Conservation (phyloP, 2,329 filamentous ascomycete species). For the Plenodomus lindquistii region DNA sequence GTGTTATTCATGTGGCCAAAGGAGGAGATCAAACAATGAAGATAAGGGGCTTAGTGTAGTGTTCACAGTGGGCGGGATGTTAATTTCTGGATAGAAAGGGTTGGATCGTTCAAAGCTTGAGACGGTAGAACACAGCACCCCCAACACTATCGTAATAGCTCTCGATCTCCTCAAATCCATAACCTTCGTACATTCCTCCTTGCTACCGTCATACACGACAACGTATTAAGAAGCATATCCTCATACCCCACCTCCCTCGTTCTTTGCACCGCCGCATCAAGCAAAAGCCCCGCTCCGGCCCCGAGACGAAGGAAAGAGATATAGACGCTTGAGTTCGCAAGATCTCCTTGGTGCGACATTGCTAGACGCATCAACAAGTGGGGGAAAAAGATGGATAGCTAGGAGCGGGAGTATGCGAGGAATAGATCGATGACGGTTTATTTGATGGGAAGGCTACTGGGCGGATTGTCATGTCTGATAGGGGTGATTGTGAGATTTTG, state of each 20-base stretch:
- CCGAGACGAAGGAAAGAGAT: constrained; percentile 53
- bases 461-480: neutral
- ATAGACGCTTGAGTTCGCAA: constrained; percentile 64
- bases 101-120: no score
- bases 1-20: constrained; percentile 39
- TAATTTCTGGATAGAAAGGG: no score
- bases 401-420: constrained; percentile 50
- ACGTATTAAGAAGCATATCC: constrained; percentile 60
- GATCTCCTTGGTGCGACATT: constrained; percentile 1
- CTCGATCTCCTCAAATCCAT: constrained; percentile 57
- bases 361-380: no score
- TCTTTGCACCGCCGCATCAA: constrained; percentile 49
- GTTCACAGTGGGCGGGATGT: no score
- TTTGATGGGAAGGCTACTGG: neutral
- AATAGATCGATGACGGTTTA: neutral
- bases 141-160: constrained; percentile 61
- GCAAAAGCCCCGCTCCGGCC: constrained; percentile 55
- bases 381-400: constrained; percentile 50
- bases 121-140: constrained; percentile 60
- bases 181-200: constrained; percentile 52
- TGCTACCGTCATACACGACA: constrained; percentile 57
- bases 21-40: no score
- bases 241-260: constrained; percentile 56
- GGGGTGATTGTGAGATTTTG: no score
- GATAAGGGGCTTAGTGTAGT: no score